Base-by-base conservation (phyloP, 108 stramenopile species). In the Fragilaria crotonensis region DNA sequence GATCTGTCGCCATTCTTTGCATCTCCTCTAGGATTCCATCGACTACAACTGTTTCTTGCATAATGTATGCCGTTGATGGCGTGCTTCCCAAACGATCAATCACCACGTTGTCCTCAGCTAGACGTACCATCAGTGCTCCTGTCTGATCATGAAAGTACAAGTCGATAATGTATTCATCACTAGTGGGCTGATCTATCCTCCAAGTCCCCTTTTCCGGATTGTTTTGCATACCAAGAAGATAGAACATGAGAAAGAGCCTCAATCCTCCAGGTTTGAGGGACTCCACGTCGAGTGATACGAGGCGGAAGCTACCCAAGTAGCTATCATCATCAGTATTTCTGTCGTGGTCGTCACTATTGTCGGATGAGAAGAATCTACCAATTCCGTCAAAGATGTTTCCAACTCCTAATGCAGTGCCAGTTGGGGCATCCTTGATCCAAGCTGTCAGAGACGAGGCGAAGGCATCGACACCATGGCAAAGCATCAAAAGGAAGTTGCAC, bases 231-330 rank as follows among this genome's bases (percentile, higher is more conserved):
- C 88, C 88, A 78, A 90, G 75, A n/a, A 85, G 30, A 51, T 83
- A 90, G 50, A 90, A 75, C 57, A 62, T 77, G 33, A 79, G 67
- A 44, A 83, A 86, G 25, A 90, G 52, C 5, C 88, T 64, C 4
- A 85, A 56, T n/a, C 84, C 88, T n/a, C 88, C 88, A 4, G 68
- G 70, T 62, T 90, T 90, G 62, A 90, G 59, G 18, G 80, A 71
- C 78, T 82, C 69, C 5, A 78, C 85, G 64, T 75, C 72, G 48
- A 77, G 75, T 25, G 66, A 55, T 44, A 78, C 59, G 3, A 75
- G 61, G 21, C 67, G 66, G 33, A 50, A 60, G 47, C 68, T 73
- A 45, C 75, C 72, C 5, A 64, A 56, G 48, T 72, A 77, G 23
- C 27, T 36, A 26, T 62, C 76, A 49, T 77, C 71, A 29, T 45